Percentiles rank a stretch among this genome's conserved stretches.
Evolutionary conservation across 1,139 yeast genomes (phyloP).

Genomic region (Blastobotrys buckinghamii): DNA sequence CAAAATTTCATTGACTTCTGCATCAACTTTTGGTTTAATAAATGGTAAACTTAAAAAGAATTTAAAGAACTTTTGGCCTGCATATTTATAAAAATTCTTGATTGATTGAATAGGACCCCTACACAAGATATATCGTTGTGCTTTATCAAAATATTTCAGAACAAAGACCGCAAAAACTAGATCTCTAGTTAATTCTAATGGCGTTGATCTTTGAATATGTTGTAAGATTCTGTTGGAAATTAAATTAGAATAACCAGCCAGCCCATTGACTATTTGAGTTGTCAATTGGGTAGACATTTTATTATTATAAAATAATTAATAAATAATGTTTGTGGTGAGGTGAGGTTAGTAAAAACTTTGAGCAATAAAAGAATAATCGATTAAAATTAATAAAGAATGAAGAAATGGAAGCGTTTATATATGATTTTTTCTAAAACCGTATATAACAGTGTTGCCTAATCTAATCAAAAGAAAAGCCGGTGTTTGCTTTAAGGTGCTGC

Average conservation of each 20-base stretch:
- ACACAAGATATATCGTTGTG: slow-evolving; percentile 15
- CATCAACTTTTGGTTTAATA: slow-evolving; percentile 49
- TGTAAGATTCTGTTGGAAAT: slow-evolving; percentile 3
- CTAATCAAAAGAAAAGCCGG: too few species aligned
- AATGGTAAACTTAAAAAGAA: slow-evolving; percentile 40
- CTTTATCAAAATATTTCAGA: slow-evolving; percentile 16
- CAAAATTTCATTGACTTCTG: slow-evolving; percentile 49
- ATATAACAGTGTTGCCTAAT: too few species aligned
- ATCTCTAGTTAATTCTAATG: slow-evolving; percentile 23
- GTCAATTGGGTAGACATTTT: background rate
- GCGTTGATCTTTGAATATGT: slow-evolving; percentile 17
- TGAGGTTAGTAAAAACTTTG: background rate
- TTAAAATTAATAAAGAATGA: background rate
- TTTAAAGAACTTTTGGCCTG: slow-evolving; percentile 15
- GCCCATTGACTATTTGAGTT: slow-evolving; percentile 6
- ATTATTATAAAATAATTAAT: background rate
- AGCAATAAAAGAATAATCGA: background rate
- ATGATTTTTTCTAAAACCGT: background rate
- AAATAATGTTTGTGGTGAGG: background rate
- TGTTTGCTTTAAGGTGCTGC: too few species aligned
- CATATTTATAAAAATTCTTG: slow-evolving; percentile 12
- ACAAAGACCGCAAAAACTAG: slow-evolving; percentile 18
- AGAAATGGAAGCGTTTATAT: background rate
- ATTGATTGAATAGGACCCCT: slow-evolving; percentile 14
- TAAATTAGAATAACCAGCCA: slow-evolving; percentile 5